Evolutionary conservation across 2,329 filamentous ascomycete species (phyloP), one percentile per base, ranked within the genome.

Genomic region (Coniochaeta ligniaria): DNA sequence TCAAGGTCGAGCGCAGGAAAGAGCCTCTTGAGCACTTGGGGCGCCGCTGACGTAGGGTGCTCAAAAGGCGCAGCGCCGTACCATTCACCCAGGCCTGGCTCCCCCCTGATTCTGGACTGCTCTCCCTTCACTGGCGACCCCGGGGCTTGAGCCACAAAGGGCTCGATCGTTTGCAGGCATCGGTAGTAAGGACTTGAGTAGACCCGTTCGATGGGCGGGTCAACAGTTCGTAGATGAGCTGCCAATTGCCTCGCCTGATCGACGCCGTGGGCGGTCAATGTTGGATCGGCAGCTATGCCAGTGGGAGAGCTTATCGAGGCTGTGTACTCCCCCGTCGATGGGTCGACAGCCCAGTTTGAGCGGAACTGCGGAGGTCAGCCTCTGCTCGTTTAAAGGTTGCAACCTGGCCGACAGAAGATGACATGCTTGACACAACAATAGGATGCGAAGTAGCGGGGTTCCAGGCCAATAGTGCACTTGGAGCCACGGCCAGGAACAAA

Each of bases 161-260:
- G 92, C 56, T 83, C 79, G 59, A 96, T 85, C 1, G 92, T 96
- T 76, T 96, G 90, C 47, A 96, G 78, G 71, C 92, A 96, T 65
- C 92, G 85, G 73, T 95, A 96, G 75, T 92, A 96, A 0, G 91
- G 90, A 63, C 88, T 92, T 35, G 86, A 90, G 77, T 96, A 98
- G 66, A 98, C 83, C 55, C 81, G 81, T 59, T 92, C 87, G 62
- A 94, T 82, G 1, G 87, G 83, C 36, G 90, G 89, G 20, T 85
- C 75, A 52, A 90, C 71, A 0, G 76, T 78, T 61, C 80, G 71
- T 56, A 96, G 80, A 69, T 90, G 83, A 8, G 74, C 77, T 2
- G 82, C 92, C 55, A 98, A 82, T 75, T 98, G 87, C 63, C 84
- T 80, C 24, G 92, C 86, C 78, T 99, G 95, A 58, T 85, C 81